Percentiles rank a stretch among this genome's conserved stretches.
phyloP scores from a whole-genome alignment of 805 yeast genomes.

The Suhomyces sp. region DNA sequence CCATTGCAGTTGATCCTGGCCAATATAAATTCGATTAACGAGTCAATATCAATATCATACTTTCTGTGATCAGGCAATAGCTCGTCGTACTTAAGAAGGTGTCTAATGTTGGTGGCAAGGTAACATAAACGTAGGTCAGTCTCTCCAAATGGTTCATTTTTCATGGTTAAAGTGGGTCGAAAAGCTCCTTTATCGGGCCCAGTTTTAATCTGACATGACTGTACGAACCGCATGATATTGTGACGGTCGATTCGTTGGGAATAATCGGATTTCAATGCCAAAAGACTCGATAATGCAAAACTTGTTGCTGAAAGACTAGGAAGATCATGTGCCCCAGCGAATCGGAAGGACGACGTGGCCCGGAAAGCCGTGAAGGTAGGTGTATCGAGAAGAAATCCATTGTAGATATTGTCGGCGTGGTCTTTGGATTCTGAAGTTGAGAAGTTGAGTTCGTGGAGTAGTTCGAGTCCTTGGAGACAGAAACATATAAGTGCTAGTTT shows the following conservation, averaged over 20 bases:
- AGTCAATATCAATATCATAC: slow-evolving; percentile 43
- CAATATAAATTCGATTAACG: slow-evolving; percentile 36
- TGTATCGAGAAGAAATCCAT: slow-evolving; percentile 37
- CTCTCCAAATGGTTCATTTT: slow-evolving; percentile 51
- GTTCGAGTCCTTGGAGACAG: slow-evolving; percentile 58
- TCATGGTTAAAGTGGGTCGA: slow-evolving; percentile 28
- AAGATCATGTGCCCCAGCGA: slow-evolving; percentile 45
- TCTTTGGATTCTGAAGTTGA: slow-evolving; percentile 21
- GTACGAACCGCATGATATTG: slow-evolving; percentile 57
- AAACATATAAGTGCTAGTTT: slow-evolving; percentile 70
- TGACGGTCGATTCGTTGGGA: slow-evolving; percentile 33
- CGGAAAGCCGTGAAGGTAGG: slow-evolving; percentile 51
- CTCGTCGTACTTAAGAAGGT: slow-evolving; percentile 45
- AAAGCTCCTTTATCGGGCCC: slow-evolving; percentile 36
- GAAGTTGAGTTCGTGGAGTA: slow-evolving; percentile 40
- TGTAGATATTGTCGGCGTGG: slow-evolving; percentile 45
- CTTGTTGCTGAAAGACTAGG: slow-evolving; percentile 74
- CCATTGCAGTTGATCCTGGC: slow-evolving; percentile 51
- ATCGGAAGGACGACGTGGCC: slow-evolving; percentile 51
- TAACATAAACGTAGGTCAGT: slow-evolving; percentile 72
- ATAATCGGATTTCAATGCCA: slow-evolving; percentile 49
- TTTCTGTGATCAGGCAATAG: slow-evolving; percentile 18
- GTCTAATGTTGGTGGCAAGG: slow-evolving; percentile 65
- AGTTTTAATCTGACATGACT: slow-evolving; percentile 50
- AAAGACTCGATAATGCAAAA: slow-evolving; percentile 62